Base-by-base conservation (phyloP, 768 basidiomycete species). In the Tulasnella sp. region DNA sequence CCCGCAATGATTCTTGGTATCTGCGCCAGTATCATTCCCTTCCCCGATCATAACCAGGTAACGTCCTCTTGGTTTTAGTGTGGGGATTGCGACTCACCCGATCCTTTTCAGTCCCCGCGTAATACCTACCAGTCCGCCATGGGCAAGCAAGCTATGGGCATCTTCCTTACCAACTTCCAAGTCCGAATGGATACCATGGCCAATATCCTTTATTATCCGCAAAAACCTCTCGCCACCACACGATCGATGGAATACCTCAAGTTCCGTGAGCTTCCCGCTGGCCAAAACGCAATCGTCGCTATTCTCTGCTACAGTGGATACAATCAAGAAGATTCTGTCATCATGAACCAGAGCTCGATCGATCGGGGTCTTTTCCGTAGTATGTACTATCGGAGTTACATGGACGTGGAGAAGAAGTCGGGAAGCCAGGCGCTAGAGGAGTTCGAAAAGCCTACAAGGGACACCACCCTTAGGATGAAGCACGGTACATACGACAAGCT, bases 101-200 rank as follows among this genome's bases (percentile, higher is more conserved):
- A 12, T 74, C 44, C 52, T 40, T 77, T 42, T 14, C 81, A 99
- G 95, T 99, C 97, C 80, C 97, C 97, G 82, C 98, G 97, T 91
- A 99, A 99, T 84, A 99, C 97, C 5, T 99, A 99, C 84, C 97
- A 99, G 87, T 99, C 97, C 71, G 97, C 97, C 76, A 99, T 99
- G 97, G 98, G 98, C 83, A 99, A 99, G 87, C 97, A 99, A 91
- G 97, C 97, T 16, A 99, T 99, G 97, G 97, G 98, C 75, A 96
- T 99, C 82, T 98, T 94, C 86, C 89, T 99, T 46, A 99, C 97
- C 46, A 99, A 99, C 86, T 99, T 97, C 89, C 90, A 98, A 82
- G 93, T 98, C 82, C 95, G 97, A 77, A 97, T 99, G 96, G 97
- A 99, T 85, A 99, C 98, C 14, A 99, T 99, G 97, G 96, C 97